Conservation (phyloP, 164 flowering plant genomes). For the Nymphaea thermarum region DNA sequence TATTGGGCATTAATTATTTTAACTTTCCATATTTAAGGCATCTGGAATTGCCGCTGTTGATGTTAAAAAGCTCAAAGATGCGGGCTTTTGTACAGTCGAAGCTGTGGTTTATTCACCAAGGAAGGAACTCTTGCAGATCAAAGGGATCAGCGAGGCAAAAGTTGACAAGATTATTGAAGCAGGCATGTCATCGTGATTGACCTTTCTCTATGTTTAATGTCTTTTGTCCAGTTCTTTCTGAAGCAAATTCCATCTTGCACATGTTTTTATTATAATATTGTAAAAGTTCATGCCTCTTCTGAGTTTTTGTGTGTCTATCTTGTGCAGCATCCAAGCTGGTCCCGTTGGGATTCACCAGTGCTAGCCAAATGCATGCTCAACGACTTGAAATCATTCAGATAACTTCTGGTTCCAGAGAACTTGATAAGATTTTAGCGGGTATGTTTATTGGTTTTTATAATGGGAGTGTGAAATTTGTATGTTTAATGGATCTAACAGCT, state of each 20-base stretch:
- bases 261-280: not conserved
- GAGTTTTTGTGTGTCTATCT: slow-evolving; percentile 5
- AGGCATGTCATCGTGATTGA: slow-evolving; percentile 20
- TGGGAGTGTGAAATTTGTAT: no score
- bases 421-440: slow-evolving; percentile 78
- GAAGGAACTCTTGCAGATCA: slow-evolving; percentile 84
- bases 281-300: not conserved
- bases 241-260: not conserved
- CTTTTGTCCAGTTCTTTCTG: not conserved
- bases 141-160: slow-evolving; percentile 95
- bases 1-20: no score
- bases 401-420: slow-evolving; percentile 87
- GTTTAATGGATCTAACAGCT: no score
- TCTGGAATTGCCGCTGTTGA: slow-evolving; percentile 84
- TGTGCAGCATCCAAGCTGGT: slow-evolving; percentile 71
- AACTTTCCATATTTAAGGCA: slow-evolving; percentile 22
- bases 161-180: slow-evolving; percentile 93
- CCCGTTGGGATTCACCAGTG: slow-evolving; percentile 94
- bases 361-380: slow-evolving; percentile 84
- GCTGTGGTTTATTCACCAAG: slow-evolving; percentile 81
- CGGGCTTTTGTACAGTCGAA: slow-evolving; percentile 87
- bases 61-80: slow-evolving; percentile 92
- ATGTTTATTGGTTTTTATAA: no score
- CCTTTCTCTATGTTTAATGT: not conserved
- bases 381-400: slow-evolving; percentile 85